phyloP scores from a whole-genome alignment of 495 filamentous ascomycete species.

The Monascus purpureus region DNA sequence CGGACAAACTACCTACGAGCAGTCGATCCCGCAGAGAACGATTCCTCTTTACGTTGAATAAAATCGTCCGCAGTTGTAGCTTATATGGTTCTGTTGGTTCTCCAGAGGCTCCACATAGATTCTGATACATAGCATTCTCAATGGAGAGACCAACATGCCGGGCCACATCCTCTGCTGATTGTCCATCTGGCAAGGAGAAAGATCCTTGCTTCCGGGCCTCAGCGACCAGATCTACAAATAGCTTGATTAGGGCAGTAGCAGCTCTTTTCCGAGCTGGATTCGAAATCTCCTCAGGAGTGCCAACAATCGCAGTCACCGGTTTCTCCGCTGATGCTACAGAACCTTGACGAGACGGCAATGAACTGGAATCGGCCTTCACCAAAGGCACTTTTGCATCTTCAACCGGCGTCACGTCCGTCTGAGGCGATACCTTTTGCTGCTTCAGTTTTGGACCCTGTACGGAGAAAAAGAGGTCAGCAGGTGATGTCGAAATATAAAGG shows the following conservation, averaged over 20 bases:
- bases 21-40: slow-evolving; percentile 61
- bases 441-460: slow-evolving; percentile 28
- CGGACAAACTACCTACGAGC: slow-evolving; percentile 51
- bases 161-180: slow-evolving; percentile 36
- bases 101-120: slow-evolving; percentile 34
- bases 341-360: slow-evolving; percentile 11
- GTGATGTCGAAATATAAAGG: background rate
- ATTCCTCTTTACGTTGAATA: slow-evolving; percentile 80
- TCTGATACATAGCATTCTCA: slow-evolving; percentile 54
- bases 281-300: slow-evolving; percentile 28
- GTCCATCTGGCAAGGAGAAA: slow-evolving; percentile 38
- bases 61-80: slow-evolving; percentile 47
- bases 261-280: slow-evolving; percentile 34
- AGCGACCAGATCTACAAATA: slow-evolving; percentile 39
- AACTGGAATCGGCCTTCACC: slow-evolving; percentile 21
- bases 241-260: slow-evolving; percentile 36
- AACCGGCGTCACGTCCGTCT: slow-evolving; percentile 6
- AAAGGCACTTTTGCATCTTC: slow-evolving; percentile 8
- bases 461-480: slow-evolving; percentile 1
- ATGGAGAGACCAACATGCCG: slow-evolving; percentile 51
- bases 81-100: slow-evolving; percentile 40
- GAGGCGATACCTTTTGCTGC: slow-evolving; percentile 23
- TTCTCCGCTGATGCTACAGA: slow-evolving; percentile 12
- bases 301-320: slow-evolving; percentile 12
- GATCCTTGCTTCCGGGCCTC: slow-evolving; percentile 33